Base-by-base conservation (phyloP, 2,329 filamentous ascomycete species). In the Sarocladium brachiariae region DNA sequence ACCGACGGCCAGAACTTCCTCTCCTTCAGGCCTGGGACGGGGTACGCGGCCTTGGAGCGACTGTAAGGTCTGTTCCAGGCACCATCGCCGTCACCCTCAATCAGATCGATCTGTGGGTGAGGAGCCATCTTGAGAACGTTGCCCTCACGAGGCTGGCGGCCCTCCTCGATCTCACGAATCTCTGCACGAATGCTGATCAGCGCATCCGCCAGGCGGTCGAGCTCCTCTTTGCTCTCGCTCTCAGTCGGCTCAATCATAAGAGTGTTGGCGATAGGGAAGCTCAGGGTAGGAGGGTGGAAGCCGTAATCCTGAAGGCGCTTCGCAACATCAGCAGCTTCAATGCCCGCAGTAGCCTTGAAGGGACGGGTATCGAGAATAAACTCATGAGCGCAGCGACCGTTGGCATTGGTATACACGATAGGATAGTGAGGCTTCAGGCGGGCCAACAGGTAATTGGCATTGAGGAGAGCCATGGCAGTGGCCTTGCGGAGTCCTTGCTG, bases 231-330 rank as follows among this genome's bases (percentile, higher is more conserved):
- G 69, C 81, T 88, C 74, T 97, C 92, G 13, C 86, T 91, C 71
- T 96, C 92, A 0, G 92, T 97, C 2, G 92, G 92, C 73, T 97
- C 92, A 57, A 97, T 95, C 92, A 97, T 97, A 39, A 97, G 81
- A 1, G 92, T 96, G 70, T 95, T 95, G 49, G 89, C 80, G 2
- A 97, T 90, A 1, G 92, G 92, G 88, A 89, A 96, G 65, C 84
- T 90, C 92, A 97, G 96, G 50, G 92, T 97, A 0, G 92, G 92
- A 1, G 91, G 88, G 69, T 97, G 92, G 80, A 97, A 97, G 37
- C 92, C 92, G 65, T 95, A 97, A 65, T 97, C 92, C 70, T 96
- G 91, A 18, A 97, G 81, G 55, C 92, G 88, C 77, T 97, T 97
- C 62, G 92, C 92, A 57, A 97, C 87, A 63, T 97, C 92, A 59